Percentiles rank a stretch among this genome's conserved stretches.
phyloP scores from a whole-genome alignment of 2,329 filamentous ascomycete species.

The Chaetomiaceae sp. region DNA sequence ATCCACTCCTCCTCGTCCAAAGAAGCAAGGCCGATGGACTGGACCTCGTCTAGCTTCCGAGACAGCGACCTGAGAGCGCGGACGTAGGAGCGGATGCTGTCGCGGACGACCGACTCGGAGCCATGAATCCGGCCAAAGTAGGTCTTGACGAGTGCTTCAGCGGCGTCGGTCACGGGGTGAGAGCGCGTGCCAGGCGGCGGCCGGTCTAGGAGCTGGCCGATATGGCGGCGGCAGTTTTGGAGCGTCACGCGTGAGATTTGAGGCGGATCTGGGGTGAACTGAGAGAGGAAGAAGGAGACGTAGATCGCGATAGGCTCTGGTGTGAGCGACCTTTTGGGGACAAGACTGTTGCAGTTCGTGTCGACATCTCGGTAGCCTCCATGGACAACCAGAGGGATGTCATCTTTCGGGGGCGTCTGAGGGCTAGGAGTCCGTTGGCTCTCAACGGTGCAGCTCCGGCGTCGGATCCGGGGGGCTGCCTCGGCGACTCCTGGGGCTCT shows the following conservation, averaged over 20 bases:
- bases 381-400: not conserved
- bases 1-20: not conserved
- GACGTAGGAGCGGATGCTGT: not conserved
- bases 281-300: not conserved
- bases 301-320: not conserved
- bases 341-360: not conserved
- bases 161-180: not conserved
- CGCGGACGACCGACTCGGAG: not conserved
- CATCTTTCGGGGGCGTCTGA: not conserved
- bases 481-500: not conserved
- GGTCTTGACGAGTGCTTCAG: not conserved
- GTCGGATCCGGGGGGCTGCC: not conserved
- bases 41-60: not conserved
- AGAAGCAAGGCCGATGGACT: not conserved
- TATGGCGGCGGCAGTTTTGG: not conserved
- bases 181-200: not conserved
- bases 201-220: not conserved
- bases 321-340: not conserved
- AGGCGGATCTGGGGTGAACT: not conserved
- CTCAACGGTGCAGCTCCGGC: not conserved
- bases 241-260: not conserved
- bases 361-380: not conserved
- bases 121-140: not conserved
- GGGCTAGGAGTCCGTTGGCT: too few relatives aligned
- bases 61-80: not conserved